These are phyloP conservation scores for Klebsormidium nitens DNA, from an alignment of 139 green algal species.

Conservation along the genomic window DNA sequence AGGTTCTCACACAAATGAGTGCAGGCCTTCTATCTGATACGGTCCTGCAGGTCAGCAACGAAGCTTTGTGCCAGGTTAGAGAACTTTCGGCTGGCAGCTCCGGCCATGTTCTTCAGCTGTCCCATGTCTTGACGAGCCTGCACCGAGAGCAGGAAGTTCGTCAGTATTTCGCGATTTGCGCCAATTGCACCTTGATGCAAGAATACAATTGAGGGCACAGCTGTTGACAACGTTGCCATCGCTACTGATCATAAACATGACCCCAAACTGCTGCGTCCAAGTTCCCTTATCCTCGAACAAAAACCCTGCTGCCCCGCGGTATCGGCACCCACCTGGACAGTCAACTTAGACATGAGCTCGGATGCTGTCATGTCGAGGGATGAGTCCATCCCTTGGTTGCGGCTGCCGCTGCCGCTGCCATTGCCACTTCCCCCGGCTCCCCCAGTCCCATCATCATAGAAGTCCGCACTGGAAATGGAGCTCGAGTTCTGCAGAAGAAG, in stretches of 20 bases:
- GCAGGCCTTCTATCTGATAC: constrained; percentile 37
- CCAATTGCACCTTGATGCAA: too few relatives aligned
- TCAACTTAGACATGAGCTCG: constrained; percentile 18
- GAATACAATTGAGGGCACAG: not conserved
- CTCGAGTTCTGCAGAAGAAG: constrained; percentile 33
- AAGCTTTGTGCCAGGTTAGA: constrained; percentile 20
- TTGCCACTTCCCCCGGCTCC: not conserved
- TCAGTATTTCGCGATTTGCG: not conserved
- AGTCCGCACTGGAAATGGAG: constrained; percentile 40
- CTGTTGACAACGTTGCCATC: not conserved
- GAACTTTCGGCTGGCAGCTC: constrained; percentile 20
- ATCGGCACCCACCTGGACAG: constrained; percentile 19
- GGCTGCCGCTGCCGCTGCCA: too few relatives aligned
- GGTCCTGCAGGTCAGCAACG: constrained; percentile 31
- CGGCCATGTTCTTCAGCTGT: constrained; percentile 25
- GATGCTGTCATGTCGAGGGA: constrained; percentile 18
- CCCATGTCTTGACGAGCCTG: not conserved
- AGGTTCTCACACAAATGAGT: too few relatives aligned
- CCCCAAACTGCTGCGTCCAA: not conserved
- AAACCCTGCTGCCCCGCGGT: not conserved
- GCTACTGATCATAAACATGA: constrained; percentile 9
- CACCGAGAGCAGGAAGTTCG: not conserved
- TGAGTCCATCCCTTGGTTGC: too few relatives aligned
- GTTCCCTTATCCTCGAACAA: not conserved
- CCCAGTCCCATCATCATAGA: constrained; percentile 32